Conservation (phyloP, 2,329 filamentous ascomycete species). For the Ophiosphaerella korrae region DNA sequence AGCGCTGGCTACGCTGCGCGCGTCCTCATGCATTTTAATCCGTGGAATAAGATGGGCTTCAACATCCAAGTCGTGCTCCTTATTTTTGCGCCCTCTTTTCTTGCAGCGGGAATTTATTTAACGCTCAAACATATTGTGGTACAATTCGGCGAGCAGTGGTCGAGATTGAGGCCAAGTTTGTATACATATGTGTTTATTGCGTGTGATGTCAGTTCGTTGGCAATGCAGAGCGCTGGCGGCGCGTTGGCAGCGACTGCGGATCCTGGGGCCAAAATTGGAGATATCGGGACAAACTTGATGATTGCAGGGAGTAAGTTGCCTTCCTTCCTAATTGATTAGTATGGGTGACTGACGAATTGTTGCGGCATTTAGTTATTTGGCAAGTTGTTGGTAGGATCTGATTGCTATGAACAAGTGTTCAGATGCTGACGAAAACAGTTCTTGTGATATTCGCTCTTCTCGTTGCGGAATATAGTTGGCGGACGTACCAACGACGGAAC, state of each 20-base stretch:
- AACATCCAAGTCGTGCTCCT: conserved; percentile 58
- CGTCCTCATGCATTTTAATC: conserved; percentile 58
- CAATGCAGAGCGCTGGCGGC: conserved; percentile 62
- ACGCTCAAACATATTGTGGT: conserved; percentile 61
- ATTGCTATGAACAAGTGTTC: not conserved
- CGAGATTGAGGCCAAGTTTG: conserved; percentile 33
- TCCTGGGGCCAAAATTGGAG: conserved; percentile 35
- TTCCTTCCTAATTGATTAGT: too few species aligned
- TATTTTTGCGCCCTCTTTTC: conserved; percentile 64
- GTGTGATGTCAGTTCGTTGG: conserved; percentile 61
- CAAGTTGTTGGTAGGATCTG: conserved; percentile 57
- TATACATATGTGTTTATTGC: conserved; percentile 65
- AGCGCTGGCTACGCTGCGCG: conserved; percentile 61
- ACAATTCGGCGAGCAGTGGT: conserved; percentile 52
- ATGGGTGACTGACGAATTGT: too few species aligned
- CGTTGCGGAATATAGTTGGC: conserved; percentile 41
- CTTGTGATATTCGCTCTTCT: conserved; percentile 52
- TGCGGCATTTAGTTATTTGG: conserved; percentile 46
- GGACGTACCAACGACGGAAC: conserved; percentile 24
- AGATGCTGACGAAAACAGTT: conserved; percentile 27
- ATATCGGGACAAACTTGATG: conserved; percentile 60
- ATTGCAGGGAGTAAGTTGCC: conserved; percentile 52
- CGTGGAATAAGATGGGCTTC: conserved; percentile 57
- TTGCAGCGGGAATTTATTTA: conserved; percentile 60
- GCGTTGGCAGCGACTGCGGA: conserved; percentile 59